These are phyloP conservation scores for Tricholoma matsutake DNA, from an alignment of 768 basidiomycete species.

Conservation along the genomic window DNA sequence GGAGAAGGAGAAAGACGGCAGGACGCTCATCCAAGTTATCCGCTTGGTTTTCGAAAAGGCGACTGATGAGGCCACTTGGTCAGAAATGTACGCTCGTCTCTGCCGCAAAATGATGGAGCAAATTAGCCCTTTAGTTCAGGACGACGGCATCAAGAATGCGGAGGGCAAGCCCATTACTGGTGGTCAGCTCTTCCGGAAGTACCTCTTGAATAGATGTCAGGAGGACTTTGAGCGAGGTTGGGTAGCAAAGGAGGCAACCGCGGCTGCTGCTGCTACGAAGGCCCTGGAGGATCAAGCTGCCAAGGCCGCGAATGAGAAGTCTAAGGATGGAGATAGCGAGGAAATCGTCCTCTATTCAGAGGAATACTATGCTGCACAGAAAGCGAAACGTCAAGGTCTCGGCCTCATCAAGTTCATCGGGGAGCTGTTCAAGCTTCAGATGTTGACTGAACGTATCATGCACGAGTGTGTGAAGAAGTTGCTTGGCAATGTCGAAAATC, in stretches of 20 bases:
- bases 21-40: conserved; percentile 94
- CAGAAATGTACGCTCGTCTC: conserved; percentile 95
- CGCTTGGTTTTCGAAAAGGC: conserved; percentile 96
- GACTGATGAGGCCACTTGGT: conserved; percentile 93
- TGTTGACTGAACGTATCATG: conserved; percentile 98
- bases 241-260: conserved; percentile 84
- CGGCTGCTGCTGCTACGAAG: conserved; percentile 82
- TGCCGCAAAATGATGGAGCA: conserved; percentile 96
- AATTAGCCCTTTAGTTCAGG: conserved; percentile 83
- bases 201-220: conserved; percentile 93
- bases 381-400: conserved; percentile 95
- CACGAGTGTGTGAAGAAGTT: conserved; percentile 97
- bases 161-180: conserved; percentile 91
- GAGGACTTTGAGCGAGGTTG: conserved; percentile 98
- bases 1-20: conserved; percentile 87
- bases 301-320: conserved; percentile 62
- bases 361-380: conserved; percentile 94
- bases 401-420: conserved; percentile 98
- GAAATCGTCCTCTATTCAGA: conserved; percentile 86
- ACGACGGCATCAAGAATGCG: conserved; percentile 76
- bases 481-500: conserved; percentile 88
- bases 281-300: conserved; percentile 82
- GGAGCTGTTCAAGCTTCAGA: conserved; percentile 97
- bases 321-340: conserved; percentile 44
- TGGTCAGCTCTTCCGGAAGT: conserved; percentile 94